Percentiles rank a stretch among this genome's conserved stretches.
These are phyloP conservation scores for Thraustochytrium sp. DNA, from an alignment of 352 stramenopile genomes.

Conservation along the genomic window DNA sequence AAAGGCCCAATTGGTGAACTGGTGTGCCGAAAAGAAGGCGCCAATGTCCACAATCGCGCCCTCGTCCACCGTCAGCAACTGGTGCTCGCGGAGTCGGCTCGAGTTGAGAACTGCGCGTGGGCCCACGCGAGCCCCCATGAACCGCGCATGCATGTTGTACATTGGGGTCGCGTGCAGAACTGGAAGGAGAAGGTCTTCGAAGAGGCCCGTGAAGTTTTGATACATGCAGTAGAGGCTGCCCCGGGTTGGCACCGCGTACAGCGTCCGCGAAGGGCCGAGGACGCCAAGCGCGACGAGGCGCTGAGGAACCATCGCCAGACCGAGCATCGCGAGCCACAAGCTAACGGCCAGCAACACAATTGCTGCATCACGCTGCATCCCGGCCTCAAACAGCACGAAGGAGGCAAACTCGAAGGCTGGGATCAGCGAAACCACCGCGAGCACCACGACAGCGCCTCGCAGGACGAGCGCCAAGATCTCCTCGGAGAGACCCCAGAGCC, in stretches of 20 bases:
- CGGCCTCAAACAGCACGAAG: background rate
- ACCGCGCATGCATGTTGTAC: background rate
- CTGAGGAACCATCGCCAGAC: background rate
- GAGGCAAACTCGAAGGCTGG: background rate
- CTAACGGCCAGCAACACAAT: background rate
- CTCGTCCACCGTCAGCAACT: background rate
- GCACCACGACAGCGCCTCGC: background rate
- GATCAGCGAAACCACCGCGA: background rate
- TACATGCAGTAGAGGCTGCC: background rate
- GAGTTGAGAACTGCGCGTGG: background rate
- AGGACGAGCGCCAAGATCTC: background rate
- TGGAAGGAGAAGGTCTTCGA: background rate
- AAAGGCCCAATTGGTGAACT: background rate
- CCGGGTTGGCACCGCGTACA: background rate
- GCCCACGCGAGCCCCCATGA: background rate
- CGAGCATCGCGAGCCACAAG: background rate
- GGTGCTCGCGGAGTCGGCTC: background rate
- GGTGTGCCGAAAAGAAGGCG: background rate
- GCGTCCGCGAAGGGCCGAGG: background rate
- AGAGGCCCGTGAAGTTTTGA: background rate
- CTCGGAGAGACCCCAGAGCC: background rate
- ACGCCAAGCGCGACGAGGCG: background rate
- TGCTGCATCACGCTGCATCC: background rate
- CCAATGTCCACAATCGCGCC: background rate
- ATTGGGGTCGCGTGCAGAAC: background rate